A percentile compares a stretch with the other conserved stretches of the same genome.
Evolutionary conservation across 345 rosid genomes (phyloP).

Genomic region (Abelmoschus esculentus): DNA sequence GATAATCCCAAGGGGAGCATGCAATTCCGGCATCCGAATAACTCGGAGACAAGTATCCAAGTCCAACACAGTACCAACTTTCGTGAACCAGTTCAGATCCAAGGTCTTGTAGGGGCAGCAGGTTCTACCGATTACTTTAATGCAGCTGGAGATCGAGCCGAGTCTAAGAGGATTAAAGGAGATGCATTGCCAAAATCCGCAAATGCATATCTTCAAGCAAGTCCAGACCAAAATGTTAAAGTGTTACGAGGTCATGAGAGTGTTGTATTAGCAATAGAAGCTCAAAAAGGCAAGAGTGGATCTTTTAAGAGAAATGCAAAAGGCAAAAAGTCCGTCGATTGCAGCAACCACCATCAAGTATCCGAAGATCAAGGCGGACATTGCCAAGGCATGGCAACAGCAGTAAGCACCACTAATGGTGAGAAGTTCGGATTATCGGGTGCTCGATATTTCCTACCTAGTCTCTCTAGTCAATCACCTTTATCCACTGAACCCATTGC

Average conservation of each 20-base stretch:
- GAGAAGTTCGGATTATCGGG: slow-evolving; percentile 15
- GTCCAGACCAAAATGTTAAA: slow-evolving; percentile 14
- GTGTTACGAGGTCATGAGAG: slow-evolving; percentile 19
- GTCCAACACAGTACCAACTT: slow-evolving; percentile 9
- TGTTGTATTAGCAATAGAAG: slow-evolving; percentile 38
- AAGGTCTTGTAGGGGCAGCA: neutral
- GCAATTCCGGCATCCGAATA: slow-evolving; percentile 17
- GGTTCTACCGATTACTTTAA: neutral
- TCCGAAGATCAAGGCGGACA: slow-evolving; percentile 10
- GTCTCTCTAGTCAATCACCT: slow-evolving; percentile 23
- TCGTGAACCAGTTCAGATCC: slow-evolving; percentile 7
- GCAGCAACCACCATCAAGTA: slow-evolving; percentile 2
- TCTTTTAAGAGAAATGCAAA: slow-evolving; percentile 10
- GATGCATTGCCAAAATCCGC: neutral
- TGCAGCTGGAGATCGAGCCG: slow-evolving; percentile 12
- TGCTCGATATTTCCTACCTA: slow-evolving; percentile 19
- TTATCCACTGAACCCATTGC: slow-evolving; percentile 13
- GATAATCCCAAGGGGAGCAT: slow-evolving; percentile 16
- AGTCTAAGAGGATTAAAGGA: neutral
- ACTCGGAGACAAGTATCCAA: slow-evolving; percentile 14
- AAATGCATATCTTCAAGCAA: slow-evolving; percentile 15
- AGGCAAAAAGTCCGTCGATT: slow-evolving; percentile 20
- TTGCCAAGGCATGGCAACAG: slow-evolving; percentile 18
- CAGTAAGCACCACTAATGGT: slow-evolving; percentile 1
- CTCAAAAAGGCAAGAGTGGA: slow-evolving; percentile 25